Percentiles rank a stretch among this genome's conserved stretches.
Evolutionary conservation across 2,329 filamentous ascomycete species (phyloP).

Genomic region (Fusarium devonianum): DNA sequence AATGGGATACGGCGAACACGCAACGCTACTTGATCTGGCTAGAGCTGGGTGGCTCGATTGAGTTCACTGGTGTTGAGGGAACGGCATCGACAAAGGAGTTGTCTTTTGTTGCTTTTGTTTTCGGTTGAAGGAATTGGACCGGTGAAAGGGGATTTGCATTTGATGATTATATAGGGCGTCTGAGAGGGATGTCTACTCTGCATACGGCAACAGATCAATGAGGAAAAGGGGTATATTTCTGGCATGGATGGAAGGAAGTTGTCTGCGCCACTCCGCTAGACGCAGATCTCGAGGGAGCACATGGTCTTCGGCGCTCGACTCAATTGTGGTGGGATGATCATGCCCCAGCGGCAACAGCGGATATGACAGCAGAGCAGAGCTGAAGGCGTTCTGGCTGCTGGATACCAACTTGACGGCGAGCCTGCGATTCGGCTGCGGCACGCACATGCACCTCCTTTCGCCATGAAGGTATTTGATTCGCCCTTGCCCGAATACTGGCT

Average conservation of each 20-base stretch:
- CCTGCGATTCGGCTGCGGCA: slow-evolving; percentile 33
- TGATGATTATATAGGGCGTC: slow-evolving; percentile 39
- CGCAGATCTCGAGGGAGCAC: slow-evolving; percentile 18
- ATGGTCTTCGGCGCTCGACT: slow-evolving; percentile 27
- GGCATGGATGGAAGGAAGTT: slow-evolving; percentile 24
- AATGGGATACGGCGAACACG: slow-evolving; percentile 15
- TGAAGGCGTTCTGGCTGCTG: slow-evolving; percentile 34
- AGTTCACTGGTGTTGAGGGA: slow-evolving; percentile 32
- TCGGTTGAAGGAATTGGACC: slow-evolving; percentile 32
- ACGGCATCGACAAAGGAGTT: slow-evolving; percentile 42
- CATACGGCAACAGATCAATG: slow-evolving; percentile 21
- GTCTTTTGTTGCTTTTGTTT: slow-evolving; percentile 33
- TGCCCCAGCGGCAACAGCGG: slow-evolving; percentile 30
- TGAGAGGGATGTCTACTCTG: slow-evolving; percentile 35
- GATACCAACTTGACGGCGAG: slow-evolving; percentile 26
- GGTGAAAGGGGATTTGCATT: slow-evolving; percentile 41
- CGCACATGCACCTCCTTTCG: slow-evolving; percentile 33
- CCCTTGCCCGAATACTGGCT: slow-evolving; percentile 29
- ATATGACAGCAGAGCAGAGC: slow-evolving; percentile 39
- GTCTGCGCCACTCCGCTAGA: slow-evolving; percentile 2
- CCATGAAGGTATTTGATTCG: slow-evolving; percentile 35
- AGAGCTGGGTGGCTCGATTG: slow-evolving; percentile 31
- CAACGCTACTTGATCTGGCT: slow-evolving; percentile 30
- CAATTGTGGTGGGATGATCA: slow-evolving; percentile 17
- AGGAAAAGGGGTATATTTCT: slow-evolving; percentile 22